Percentiles rank a stretch among this genome's conserved stretches.
Evolutionary conservation across 768 basidiomycete species (phyloP).

Genomic region (Boletus rubropictus): DNA sequence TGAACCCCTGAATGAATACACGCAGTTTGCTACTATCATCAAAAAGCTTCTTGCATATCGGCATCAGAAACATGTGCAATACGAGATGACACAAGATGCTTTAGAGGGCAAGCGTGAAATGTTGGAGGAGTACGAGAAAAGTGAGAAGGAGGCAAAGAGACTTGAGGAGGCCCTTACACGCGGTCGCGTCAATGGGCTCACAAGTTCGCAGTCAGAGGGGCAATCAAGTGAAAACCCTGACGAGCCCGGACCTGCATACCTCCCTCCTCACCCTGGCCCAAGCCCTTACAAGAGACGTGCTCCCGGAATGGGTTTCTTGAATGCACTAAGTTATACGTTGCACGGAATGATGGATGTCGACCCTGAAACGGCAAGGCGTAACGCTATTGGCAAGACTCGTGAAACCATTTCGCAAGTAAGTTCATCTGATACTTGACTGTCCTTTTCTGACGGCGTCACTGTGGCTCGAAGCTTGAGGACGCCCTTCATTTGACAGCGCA

Average conservation of each 20-base stretch:
- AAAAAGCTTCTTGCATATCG: slow-evolving; percentile 91
- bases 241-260: slow-evolving; percentile 43
- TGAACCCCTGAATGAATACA: slow-evolving; percentile 92
- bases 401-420: slow-evolving; percentile 91
- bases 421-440: slow-evolving; percentile 10
- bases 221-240: slow-evolving; percentile 34
- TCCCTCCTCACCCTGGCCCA: slow-evolving; percentile 78
- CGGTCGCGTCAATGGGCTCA: slow-evolving; percentile 37
- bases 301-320: slow-evolving; percentile 82
- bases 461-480: slow-evolving; percentile 73
- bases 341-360: slow-evolving; percentile 99
- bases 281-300: slow-evolving; percentile 57
- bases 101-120: slow-evolving; percentile 80
- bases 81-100: slow-evolving; percentile 91
- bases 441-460: slow-evolving; percentile 11
- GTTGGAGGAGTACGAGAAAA: slow-evolving; percentile 87
- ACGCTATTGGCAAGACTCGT: slow-evolving; percentile 88
- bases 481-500: slow-evolving; percentile 88
- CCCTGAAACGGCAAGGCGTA: slow-evolving; percentile 91
- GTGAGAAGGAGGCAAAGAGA: slow-evolving; percentile 83
- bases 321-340: slow-evolving; percentile 88
- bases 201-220: slow-evolving; percentile 24
- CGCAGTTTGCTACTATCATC: slow-evolving; percentile 92
- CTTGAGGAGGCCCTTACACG: slow-evolving; percentile 81
- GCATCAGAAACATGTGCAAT: slow-evolving; percentile 97